A percentile compares a stretch with the other conserved stretches of the same genome.
These are phyloP conservation scores for Penicillium sp. DNA, from an alignment of 2,329 filamentous ascomycete species.

Conservation along the genomic window DNA sequence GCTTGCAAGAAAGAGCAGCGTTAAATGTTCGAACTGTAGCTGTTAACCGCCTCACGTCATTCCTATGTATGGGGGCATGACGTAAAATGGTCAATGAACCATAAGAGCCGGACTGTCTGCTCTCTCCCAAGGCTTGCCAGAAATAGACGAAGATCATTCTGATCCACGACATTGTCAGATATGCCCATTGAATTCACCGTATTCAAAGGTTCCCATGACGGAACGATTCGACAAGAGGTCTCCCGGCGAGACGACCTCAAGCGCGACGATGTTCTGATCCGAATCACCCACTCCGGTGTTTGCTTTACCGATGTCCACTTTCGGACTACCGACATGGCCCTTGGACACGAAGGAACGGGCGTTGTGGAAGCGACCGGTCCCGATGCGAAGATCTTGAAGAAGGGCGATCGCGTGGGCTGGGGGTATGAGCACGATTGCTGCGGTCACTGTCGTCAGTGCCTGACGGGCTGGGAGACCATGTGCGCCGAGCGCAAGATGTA, in stretches of 20 bases:
- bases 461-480: conserved; percentile 33
- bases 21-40: not conserved
- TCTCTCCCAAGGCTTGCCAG: no score
- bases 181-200: conserved; percentile 54
- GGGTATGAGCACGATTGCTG: conserved; percentile 41
- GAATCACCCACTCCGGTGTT: conserved; percentile 64
- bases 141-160: no score
- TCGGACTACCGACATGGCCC: conserved; percentile 29
- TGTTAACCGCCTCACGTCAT: not conserved
- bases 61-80: not conserved
- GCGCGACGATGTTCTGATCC: conserved; percentile 55
- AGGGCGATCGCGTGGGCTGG: conserved; percentile 45
- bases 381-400: conserved; percentile 33
- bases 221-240: conserved; percentile 53
- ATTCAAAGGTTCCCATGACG: conserved; percentile 61
- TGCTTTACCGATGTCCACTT: conserved; percentile 60
- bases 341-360: conserved; percentile 43
- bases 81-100: not conserved
- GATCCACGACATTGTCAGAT: not conserved
- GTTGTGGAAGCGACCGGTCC: conserved; percentile 33
- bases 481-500: conserved; percentile 39
- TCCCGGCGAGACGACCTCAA: conserved; percentile 42
- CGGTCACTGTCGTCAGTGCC: conserved; percentile 38
- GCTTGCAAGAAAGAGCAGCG: not conserved
- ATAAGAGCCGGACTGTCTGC: not conserved